Base-by-base conservation (phyloP, 2,329 filamentous ascomycete genomes). In the Scedosporium aurantiacum region DNA sequence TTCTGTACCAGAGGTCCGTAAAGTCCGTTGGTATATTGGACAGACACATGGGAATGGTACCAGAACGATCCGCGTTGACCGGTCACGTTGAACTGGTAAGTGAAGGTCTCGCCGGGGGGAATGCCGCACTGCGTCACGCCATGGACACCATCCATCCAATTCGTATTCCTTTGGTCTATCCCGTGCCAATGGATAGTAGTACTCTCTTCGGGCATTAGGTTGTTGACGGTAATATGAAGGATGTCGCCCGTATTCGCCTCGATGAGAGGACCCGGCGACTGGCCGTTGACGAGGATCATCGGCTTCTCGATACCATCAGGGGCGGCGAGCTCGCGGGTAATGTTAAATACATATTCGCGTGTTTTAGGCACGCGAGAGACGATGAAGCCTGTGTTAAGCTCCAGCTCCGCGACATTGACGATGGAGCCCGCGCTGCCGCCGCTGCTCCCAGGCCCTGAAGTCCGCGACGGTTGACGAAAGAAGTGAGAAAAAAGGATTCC, bases 121-220 rank as follows among this genome's bases (percentile, higher is more conserved):
- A 88, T 82, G 1, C 76, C 75, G 65, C 83, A 86, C 66, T 87
- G 86, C 1, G 79, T 83, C 7, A 88, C 79, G 43, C 80, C 82
- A 0, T 78, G 73, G 2, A 85, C 79, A 2, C 87, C 87, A 66
- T 90, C 87, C 83, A 88, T 87, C 64, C 82, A 79, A 21, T 78
- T 84, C 0, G 82, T 82, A 41, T 82, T 81, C 64, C 81, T 81
- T 71, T 88, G 85, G 66, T 82, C 83, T 64, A 89, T 76, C 18
- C 87, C 87, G 67, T 90, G 87, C 74, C 85, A 90, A 67, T 90
- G 87, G 14, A 89, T 75, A 56, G 79, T 79, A 2, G 86, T 83
- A 60, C 69, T 73, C 57, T 64, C 64, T 43, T 71, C 67, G 14
- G 64, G 32, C 66, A 77, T 70, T 7, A 64, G 65, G 66, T 79